These are phyloP conservation scores for Pythium apleroticum DNA, from an alignment of 352 stramenopile species.

Conservation along the genomic window DNA sequence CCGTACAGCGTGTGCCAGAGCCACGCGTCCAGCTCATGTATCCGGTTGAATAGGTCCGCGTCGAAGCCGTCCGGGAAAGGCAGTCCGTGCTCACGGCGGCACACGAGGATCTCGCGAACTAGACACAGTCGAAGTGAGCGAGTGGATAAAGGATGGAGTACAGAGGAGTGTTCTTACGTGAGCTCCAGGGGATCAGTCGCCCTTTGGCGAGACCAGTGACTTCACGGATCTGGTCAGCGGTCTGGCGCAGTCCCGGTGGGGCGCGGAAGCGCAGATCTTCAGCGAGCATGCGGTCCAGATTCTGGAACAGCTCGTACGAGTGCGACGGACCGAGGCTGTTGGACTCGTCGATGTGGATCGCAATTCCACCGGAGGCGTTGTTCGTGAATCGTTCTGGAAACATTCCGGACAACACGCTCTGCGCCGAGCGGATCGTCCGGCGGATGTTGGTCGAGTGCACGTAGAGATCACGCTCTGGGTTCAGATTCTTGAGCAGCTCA, in stretches of 20 bases:
- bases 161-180: no score
- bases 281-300: slow-evolving; percentile 48
- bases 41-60: slow-evolving; percentile 56
- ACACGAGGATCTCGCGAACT: slow-evolving; percentile 80
- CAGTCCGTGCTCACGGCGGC: slow-evolving; percentile 56
- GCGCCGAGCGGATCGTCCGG: slow-evolving; percentile 66
- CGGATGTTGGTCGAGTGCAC: slow-evolving; percentile 80
- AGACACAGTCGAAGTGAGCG: neutral
- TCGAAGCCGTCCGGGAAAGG: slow-evolving; percentile 54
- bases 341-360: slow-evolving; percentile 49
- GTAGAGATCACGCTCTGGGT: slow-evolving; percentile 49
- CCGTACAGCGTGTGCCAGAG: slow-evolving; percentile 76
- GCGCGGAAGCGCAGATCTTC: slow-evolving; percentile 54
- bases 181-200: slow-evolving; percentile 63
- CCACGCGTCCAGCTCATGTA: slow-evolving; percentile 70
- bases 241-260: slow-evolving; percentile 39
- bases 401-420: slow-evolving; percentile 66
- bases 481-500: slow-evolving; percentile 31
- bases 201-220: slow-evolving; percentile 39
- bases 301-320: slow-evolving; percentile 61
- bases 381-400: slow-evolving; percentile 54
- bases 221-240: slow-evolving; percentile 40
- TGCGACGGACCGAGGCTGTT: slow-evolving; percentile 59
- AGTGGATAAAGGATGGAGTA: neutral
- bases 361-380: slow-evolving; percentile 22